Conservation (phyloP, 345 rosid genomes). For the Populus pruinosa region DNA sequence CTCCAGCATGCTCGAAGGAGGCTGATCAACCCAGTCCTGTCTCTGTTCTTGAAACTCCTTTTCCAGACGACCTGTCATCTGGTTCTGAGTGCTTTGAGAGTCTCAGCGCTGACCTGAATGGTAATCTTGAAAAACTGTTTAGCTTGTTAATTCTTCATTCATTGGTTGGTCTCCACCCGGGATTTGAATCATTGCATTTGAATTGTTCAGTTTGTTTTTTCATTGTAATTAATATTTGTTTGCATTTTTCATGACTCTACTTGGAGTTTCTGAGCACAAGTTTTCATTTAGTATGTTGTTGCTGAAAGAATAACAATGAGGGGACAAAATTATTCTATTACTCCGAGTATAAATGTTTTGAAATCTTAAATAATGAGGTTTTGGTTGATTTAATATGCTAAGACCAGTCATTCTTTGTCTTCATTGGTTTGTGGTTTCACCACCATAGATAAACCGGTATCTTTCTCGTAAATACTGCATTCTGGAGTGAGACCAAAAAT, state of each 20-base stretch:
- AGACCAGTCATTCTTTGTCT: not conserved
- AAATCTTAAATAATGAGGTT: not conserved
- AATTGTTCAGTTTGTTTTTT: not conserved
- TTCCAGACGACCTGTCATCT: constrained; percentile 64
- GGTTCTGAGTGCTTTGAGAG: constrained; percentile 94
- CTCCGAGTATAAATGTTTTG: not conserved
- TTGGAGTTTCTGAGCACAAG: not conserved
- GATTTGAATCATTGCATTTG: not conserved
- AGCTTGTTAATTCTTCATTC: not conserved
- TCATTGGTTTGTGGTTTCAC: not conserved
- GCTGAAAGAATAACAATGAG: not conserved
- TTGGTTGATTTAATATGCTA: not conserved
- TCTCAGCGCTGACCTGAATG: constrained; percentile 86
- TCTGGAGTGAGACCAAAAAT: not conserved
- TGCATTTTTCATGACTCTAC: not conserved
- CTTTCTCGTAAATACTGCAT: not conserved
- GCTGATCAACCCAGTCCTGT: constrained; percentile 93
- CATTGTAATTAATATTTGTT: not conserved
- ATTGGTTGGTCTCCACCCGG: not conserved
- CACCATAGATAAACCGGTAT: not conserved
- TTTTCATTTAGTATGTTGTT: not conserved
- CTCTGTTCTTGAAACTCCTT: constrained; percentile 86
- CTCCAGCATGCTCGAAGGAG: constrained; percentile 65
- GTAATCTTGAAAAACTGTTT: constrained; percentile 38
- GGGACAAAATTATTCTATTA: not conserved